A percentile compares a stretch with the other conserved stretches of the same genome.
Conservation (phyloP, 805 yeast genomes). For the Priceomyces castillae region DNA sequence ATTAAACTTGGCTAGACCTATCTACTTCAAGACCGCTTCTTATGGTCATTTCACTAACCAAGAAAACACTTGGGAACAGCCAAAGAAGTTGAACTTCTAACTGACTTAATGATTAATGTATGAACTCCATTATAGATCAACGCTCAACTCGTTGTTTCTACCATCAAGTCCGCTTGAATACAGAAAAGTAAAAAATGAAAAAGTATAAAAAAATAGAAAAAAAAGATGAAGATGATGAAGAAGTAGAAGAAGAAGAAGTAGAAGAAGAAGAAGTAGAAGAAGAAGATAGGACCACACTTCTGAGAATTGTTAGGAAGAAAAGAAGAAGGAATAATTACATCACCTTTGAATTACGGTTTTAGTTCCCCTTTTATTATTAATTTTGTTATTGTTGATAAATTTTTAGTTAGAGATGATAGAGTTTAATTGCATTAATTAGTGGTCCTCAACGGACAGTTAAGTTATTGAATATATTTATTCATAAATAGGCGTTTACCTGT, state of each 20-base stretch:
- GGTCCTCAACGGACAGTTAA: constrained; percentile 52
- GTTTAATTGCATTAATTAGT: constrained; percentile 46
- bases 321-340: neutral
- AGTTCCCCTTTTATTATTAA: constrained; percentile 18
- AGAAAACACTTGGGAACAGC: constrained; percentile 98
- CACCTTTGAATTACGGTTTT: constrained; percentile 11
- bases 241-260: neutral
- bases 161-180: constrained; percentile 2
- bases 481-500: neutral
- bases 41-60: constrained; percentile 99
- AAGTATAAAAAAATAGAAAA: neutral
- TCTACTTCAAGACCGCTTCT: constrained; percentile 97
- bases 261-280: neutral
- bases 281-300: neutral
- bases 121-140: constrained; percentile 36
- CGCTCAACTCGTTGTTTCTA: constrained; percentile 48
- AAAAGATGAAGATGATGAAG: neutral
- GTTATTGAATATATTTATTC: constrained; percentile 14
- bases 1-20: constrained; percentile 97
- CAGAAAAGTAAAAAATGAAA: no score
- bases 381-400: constrained; percentile 10
- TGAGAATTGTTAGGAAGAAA: neutral
- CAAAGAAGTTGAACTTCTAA: constrained; percentile 71
- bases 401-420: constrained; percentile 25
- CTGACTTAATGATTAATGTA: constrained; percentile 41